Conservation (phyloP, 2,329 filamentous ascomycete genomes). For the Aspergillus aculeatus region DNA sequence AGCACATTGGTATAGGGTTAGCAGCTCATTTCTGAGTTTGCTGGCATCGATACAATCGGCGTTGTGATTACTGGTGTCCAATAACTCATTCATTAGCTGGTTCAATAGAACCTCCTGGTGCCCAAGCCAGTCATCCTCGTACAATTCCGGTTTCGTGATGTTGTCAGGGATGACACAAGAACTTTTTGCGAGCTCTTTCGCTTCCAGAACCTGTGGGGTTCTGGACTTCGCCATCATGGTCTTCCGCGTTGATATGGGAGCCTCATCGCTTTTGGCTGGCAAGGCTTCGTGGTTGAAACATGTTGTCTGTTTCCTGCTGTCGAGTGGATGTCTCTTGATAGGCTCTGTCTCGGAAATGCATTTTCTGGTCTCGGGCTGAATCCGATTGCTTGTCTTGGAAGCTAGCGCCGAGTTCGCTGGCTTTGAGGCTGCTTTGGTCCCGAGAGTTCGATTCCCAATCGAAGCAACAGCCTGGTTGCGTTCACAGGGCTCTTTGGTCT, state of each 20-base stretch:
- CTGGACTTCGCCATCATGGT: constrained; percentile 30
- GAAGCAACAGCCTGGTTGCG: constrained; percentile 24
- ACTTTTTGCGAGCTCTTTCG: constrained; percentile 28
- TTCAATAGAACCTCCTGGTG: constrained; percentile 62
- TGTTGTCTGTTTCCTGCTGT: not conserved
- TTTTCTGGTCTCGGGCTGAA: constrained; percentile 16
- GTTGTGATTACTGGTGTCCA: constrained; percentile 38
- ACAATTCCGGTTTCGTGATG: constrained; percentile 56
- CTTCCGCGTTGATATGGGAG: constrained; percentile 21
- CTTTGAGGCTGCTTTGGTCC: not conserved
- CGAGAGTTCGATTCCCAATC: not conserved
- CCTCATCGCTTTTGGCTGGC: constrained; percentile 10
- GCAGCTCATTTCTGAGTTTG: constrained; percentile 47
- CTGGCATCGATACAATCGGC: constrained; percentile 24
- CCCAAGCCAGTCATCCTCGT: constrained; percentile 62
- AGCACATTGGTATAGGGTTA: constrained; percentile 55
- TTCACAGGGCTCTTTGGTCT: constrained; percentile 22
- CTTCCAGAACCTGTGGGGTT: constrained; percentile 28
- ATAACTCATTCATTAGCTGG: constrained; percentile 59
- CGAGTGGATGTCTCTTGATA: not conserved
- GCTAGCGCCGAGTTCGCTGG: constrained; percentile 8
- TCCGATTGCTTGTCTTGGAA: constrained; percentile 6
- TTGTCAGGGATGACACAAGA: constrained; percentile 57
- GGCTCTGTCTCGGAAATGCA: constrained; percentile 9
- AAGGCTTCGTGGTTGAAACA: not conserved